A percentile compares a stretch with the other conserved stretches of the same genome.
Evolutionary conservation across 225 moss, liverwort and hornwort genomes (phyloP).

Genomic region (Marchantia polymorpha): DNA sequence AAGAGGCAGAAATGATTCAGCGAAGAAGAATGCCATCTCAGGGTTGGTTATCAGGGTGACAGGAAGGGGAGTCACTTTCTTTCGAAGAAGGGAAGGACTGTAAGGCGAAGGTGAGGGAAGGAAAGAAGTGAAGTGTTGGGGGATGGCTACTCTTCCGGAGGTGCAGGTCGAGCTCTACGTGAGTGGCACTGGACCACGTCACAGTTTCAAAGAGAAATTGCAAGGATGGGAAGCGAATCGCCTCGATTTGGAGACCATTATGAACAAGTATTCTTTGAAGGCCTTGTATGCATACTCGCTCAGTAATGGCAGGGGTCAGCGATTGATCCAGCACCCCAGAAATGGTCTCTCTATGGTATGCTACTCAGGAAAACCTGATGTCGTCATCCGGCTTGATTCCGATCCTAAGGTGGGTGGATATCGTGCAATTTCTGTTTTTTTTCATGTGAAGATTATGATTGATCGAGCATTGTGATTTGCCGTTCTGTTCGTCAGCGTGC

Average conservation of each 20-base stretch:
- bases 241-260: conserved; percentile 45
- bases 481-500: no score
- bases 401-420: conserved; percentile 38
- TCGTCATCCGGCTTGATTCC: conserved; percentile 44
- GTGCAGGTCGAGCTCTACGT: conserved; percentile 49
- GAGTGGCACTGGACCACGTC: conserved; percentile 40
- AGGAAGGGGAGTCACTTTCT: neutral
- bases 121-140: neutral
- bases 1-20: no score
- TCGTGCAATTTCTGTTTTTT: neutral
- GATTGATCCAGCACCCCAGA: conserved; percentile 32
- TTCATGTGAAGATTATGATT: no score
- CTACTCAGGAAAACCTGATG: conserved; percentile 44
- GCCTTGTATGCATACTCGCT: conserved; percentile 41
- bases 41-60: neutral
- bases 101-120: neutral
- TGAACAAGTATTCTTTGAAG: conserved; percentile 29
- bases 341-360: conserved; percentile 41
- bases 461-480: no score
- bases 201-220: conserved; percentile 38
- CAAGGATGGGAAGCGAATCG: conserved; percentile 52
- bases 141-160: conserved; percentile 41
- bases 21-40: neutral
- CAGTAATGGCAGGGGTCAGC: conserved; percentile 29
- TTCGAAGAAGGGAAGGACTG: neutral